Percentiles rank a stretch among this genome's conserved stretches.
These are phyloP conservation scores for Ustilago hordei DNA, from an alignment of 1,284 basidiomycete genomes.

Conservation along the genomic window DNA sequence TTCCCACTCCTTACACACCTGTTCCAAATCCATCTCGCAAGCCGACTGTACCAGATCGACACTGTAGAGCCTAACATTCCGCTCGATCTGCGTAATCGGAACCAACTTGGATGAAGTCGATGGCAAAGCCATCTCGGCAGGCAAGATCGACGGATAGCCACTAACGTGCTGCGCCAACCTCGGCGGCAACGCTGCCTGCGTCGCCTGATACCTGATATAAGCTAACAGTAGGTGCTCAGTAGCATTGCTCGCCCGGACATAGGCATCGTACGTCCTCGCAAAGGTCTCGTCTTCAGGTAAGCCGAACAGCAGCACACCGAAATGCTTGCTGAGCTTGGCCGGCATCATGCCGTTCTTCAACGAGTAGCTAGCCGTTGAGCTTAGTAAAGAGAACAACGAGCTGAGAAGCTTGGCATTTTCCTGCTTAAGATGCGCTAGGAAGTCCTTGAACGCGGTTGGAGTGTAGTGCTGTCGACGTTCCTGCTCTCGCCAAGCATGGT, in stretches of 20 bases:
- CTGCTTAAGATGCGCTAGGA: conserved; percentile 42
- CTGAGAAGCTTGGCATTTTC: conserved; percentile 53
- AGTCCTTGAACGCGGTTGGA: conserved; percentile 43
- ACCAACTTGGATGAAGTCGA: conserved; percentile 50
- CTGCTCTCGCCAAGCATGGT: conserved; percentile 62
- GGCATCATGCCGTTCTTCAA: conserved; percentile 69
- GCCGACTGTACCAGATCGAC: conserved; percentile 62
- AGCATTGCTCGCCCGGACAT: conserved; percentile 62
- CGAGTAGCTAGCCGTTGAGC: conserved; percentile 64
- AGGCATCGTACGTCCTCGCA: conserved; percentile 64
- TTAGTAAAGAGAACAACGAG: conserved; percentile 64
- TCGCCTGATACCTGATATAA: conserved; percentile 61
- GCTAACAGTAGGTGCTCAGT: conserved; percentile 66
- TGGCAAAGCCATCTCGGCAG: conserved; percentile 46
- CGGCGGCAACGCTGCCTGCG: conserved; percentile 49
- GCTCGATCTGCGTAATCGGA: conserved; percentile 64
- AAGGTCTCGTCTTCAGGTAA: conserved; percentile 68
- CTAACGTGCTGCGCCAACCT: conserved; percentile 59
- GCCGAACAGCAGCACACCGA: conserved; percentile 65
- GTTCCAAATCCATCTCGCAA: conserved; percentile 52
- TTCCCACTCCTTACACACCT: conserved; percentile 52
- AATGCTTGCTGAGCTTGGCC: conserved; percentile 57
- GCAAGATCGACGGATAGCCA: conserved; percentile 62
- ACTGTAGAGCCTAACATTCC: conserved; percentile 61
- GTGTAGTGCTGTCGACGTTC: conserved; percentile 55